Evolutionary conservation across 805 yeast species (phyloP), one percentile per base, ranked within the genome.

Genomic region (Yarrowia divulgata): DNA sequence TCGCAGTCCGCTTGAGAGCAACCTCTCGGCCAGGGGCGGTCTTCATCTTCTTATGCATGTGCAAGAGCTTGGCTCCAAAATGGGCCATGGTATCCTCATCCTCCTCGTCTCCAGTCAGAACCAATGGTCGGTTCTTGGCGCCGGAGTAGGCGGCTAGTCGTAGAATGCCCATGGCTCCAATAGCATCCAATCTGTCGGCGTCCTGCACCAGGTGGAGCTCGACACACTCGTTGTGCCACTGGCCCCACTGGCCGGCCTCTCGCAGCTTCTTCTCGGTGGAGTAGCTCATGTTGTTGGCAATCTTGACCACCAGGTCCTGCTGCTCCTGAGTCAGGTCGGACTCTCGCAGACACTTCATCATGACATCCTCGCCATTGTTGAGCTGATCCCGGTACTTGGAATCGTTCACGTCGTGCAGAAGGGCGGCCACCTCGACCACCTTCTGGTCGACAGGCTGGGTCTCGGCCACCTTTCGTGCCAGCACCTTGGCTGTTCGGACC

Each of bases 161-260:
- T 48, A 78, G 73, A 42, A 79, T 71, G 35, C 81, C 81, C 66
- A 79, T 70, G 7, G 76, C 77, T 18, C 81, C 81, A 67, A 78
- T 77, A 7, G 81, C 81, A 46, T 79, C 81, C n/a, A 79, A 71
- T 32, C 78, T 57, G 78, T 84, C 86, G 8, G 81, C 81, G 63
- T 78, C 81, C 69, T 75, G 77, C 9, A 78, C 80, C 73, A 79
- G 76, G 49, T 76, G 78, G 58, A 77, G 73, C 69, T 77, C 80
- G 8, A 40, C 39, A 62, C 77, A 74, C 5, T 64, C 71, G 16
- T 75, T 71, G 69, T 76, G 79, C 80, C 80, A 78, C 13, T 68
- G 68, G 19, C 74, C 70, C 79, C 79, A 75, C 14, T 62, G 29
- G 43, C 74, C 75, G 10, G 69, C 60, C 3, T 69, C 72, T 9